Percentiles rank a stretch among this genome's conserved stretches.
Conservation (phyloP, 2,329 filamentous ascomycete genomes). For the Talaromyces sp. region DNA sequence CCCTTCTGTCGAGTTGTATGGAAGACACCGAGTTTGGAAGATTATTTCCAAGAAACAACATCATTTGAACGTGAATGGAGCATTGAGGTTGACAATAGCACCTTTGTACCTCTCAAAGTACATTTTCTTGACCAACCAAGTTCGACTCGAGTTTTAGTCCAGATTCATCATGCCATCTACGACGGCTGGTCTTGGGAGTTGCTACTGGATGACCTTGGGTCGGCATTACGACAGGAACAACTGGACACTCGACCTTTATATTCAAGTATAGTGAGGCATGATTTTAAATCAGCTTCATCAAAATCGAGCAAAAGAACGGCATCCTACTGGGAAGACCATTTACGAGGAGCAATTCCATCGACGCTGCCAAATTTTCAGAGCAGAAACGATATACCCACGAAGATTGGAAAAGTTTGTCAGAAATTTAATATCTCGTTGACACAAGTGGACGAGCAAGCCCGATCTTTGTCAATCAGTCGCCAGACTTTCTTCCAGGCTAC, state of each 20-base stretch:
- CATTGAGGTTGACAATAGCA: slow-evolving; percentile 26
- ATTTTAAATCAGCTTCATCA: slow-evolving; percentile 25
- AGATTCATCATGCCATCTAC: slow-evolving; percentile 78
- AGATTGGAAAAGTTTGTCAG: slow-evolving; percentile 22
- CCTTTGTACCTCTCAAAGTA: slow-evolving; percentile 59
- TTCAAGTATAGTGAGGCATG: slow-evolving; percentile 51
- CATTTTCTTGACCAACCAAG: slow-evolving; percentile 42
- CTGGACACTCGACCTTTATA: slow-evolving; percentile 53
- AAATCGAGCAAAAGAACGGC: slow-evolving; percentile 39
- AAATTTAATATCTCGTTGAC: slow-evolving; percentile 31
- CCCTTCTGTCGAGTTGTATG: slow-evolving; percentile 62
- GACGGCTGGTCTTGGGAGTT: slow-evolving; percentile 91
- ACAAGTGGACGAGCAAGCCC: slow-evolving; percentile 33
- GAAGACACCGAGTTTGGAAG: slow-evolving; percentile 38
- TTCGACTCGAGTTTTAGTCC: slow-evolving; percentile 38
- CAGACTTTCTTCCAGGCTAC: slow-evolving; percentile 75
- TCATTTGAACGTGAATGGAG: slow-evolving; percentile 36
- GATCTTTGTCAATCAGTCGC: slow-evolving; percentile 48
- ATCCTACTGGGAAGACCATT: slow-evolving; percentile 65
- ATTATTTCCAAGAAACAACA: slow-evolving; percentile 42
- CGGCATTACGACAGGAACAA: slow-evolving; percentile 38
- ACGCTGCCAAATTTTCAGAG: slow-evolving; percentile 57
- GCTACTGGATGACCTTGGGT: slow-evolving; percentile 61
- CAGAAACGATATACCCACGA: slow-evolving; percentile 18
- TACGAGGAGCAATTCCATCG: slow-evolving; percentile 53